Evolutionary conservation across 805 yeast species (phyloP), one percentile per base, ranked within the genome.

Genomic region (Yarrowia bubula): DNA sequence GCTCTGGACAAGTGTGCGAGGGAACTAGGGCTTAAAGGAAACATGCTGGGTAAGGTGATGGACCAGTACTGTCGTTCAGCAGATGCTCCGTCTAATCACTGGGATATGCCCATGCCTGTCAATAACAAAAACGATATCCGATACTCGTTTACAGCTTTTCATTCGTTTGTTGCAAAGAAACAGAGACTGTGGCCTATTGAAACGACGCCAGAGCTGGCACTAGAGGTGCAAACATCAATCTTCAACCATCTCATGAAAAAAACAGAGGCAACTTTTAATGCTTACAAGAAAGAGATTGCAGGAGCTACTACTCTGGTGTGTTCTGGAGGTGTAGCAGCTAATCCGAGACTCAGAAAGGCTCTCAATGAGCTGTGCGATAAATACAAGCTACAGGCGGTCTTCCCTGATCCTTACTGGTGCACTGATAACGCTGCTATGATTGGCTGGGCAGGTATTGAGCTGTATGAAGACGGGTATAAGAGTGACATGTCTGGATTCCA

Each of bases 351-450:
- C 57, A 64, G 69, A 15, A 14, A 46, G 5, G 58, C 67, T 71
- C 79, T 71, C 65, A 74, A n/a, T 69, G 73, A 47, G 1, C 33
- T 35, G 1, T 66, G 72, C 28, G 61, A 63, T 4, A 41, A 60
- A 8, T 64, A 68, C n/a, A 37, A 35, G 1, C 60, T 72, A 6
- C n/a, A 67, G 1, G 84, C 86, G 51, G 83, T 84, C 68, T 90
- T 86, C 70, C 97, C 98, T 0, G 85, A 84, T 18, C 78, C 86
- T 1, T 75, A 80, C 1, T 77, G 92, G 67, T 95, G 99, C 73
- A 91, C 98, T 0, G 99, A 95, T 72, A 95, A 95, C 74, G 96
- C 98, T 0, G 84, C 91, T 1, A 95, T 95, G 99, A 95, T 95
- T 62, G 99, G 97, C 1, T 90, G 96, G 86, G 96, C 98, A 0